Evolutionary conservation across 2,329 filamentous ascomycete species (phyloP), one percentile per base, ranked within the genome.

Genomic region (Aspergillus novofumigatus): DNA sequence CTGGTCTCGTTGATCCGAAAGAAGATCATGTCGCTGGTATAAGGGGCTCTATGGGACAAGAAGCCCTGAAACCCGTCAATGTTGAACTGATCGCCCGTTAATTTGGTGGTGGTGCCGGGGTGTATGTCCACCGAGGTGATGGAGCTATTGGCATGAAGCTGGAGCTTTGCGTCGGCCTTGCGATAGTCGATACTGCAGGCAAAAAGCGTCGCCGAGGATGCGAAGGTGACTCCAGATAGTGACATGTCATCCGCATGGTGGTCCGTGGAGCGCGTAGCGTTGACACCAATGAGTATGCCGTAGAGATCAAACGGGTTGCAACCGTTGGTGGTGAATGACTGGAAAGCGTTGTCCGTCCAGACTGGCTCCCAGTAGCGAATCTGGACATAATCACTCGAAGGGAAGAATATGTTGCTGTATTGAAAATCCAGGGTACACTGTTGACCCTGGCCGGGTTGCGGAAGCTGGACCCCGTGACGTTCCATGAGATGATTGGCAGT

Each of bases 361-460:
- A 63, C 65, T 1, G 70, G 70, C 51, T 73, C 70, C 70, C 70
- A 73, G 50, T 72, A 72, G 8, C 70, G 66, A n/a, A 71, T 58
- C 50, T 72, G 69, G 5, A 72, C 57, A 29, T 67, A 71, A 57
- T 72, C 65, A 8, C 65, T 69, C 3, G 54, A 52, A 1, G 62
- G 60, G 49, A 69, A 71, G 44, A 69, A 66, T 2, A 71, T 59
- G 44, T 63, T 72, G 1, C 64, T 54, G 35, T 71, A 72, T 26
- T 66, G 52, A 48, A 72, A 72, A 10, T 71, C 65, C 52, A 72
- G 45, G 3, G 52, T 56, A 53, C 70, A 72, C 21, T 60, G 25
- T 10, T 59, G 52, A 17, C 58, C 52, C 14, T 52, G 49, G 4
- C 59, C 56, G 7, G 21, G 35, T 41, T 65, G 55, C 6, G 61